Evolutionary conservation across 2,329 filamentous ascomycete species (phyloP), one percentile per base, ranked within the genome.

Genomic region (Colletotrichum nymphaeae): DNA sequence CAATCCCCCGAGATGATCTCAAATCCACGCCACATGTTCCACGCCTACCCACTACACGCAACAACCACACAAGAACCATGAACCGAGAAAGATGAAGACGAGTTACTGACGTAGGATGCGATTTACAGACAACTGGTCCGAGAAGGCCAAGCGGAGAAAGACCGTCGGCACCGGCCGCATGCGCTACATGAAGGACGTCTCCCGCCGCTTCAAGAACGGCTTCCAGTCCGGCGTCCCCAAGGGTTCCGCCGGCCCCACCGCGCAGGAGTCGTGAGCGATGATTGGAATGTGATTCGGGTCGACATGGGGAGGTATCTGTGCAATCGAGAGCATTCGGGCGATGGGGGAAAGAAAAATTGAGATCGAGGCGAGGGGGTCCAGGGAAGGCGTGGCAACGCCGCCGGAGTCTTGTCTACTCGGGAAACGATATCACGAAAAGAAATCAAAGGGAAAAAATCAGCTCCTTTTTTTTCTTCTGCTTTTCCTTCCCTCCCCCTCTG

Each of bases 81-180:
- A 49, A 11, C 42, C 42, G 42, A n/a, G 42, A n/a, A 49, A n/a
- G 19, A 12, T 35, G 32, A 49, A 19, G 37, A 42, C 14, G 37
- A 42, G 37, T 49, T 74, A 64, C 67, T 74, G 57, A 74, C 69
- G 42, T 24, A 60, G 72, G 63, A 32, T 8, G 26, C 63, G 63
- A 42, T 75, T 75, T 49, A 85, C 84, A 98, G 96, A 93, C 93
- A 98, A 99, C 94, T 99, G 97, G 97, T 92, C 94, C 87, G 96
- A 98, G 92, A 99, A 99, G 94, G 96, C 95, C 83, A 98, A 98
- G 95, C 92, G 97, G 88, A 97, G 97, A 93, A 98, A 98, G 95
- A 98, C 96, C 84, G 96, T 94, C 85, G 97, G 97, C 83, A 96
- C 95, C 84, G 97, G 97, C 87, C 94, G 97, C 87, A 97, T 95